These are phyloP conservation scores for Phylloporus sp. DNA, from an alignment of 768 basidiomycete species.

Conservation along the genomic window DNA sequence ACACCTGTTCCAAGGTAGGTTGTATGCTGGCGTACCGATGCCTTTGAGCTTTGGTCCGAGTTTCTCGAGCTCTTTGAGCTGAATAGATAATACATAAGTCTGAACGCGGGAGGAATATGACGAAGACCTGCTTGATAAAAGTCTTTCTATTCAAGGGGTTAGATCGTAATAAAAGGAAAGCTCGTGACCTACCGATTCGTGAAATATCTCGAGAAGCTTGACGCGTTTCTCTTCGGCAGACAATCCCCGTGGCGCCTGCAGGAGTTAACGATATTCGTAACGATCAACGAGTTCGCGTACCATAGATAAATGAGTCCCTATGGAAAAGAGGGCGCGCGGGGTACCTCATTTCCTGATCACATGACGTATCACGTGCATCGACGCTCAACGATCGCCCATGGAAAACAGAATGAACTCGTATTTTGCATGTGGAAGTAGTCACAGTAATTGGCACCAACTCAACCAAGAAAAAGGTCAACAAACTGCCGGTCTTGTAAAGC, in stretches of 20 bases:
- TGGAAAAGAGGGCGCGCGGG: not conserved
- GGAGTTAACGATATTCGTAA: not conserved
- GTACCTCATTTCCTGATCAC: conserved; percentile 12
- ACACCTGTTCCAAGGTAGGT: not conserved
- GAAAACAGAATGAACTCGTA: conserved; percentile 15
- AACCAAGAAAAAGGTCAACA: conserved; percentile 20
- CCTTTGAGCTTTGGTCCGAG: conserved; percentile 85
- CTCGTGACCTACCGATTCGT: conserved; percentile 61
- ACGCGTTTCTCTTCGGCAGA: conserved; percentile 87
- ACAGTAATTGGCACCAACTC: conserved; percentile 14
- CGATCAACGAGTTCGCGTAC: conserved; percentile 7
- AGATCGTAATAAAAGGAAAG: not conserved
- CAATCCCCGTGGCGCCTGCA: conserved; percentile 73
- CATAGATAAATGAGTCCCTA: conserved; percentile 11
- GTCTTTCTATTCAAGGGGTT: conserved; percentile 53
- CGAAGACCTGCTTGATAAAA: conserved; percentile 57
- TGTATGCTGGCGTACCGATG: conserved; percentile 52
- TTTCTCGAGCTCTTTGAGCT: conserved; percentile 93
- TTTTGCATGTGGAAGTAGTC: conserved; percentile 20
- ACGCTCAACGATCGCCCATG: not conserved
- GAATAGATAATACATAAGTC: not conserved
- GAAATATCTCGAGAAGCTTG: conserved; percentile 88
- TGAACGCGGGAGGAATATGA: not conserved
- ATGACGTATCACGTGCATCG: conserved; percentile 17
- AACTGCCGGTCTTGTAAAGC: conserved; percentile 8